These are phyloP conservation scores for Setaria viridis DNA, from an alignment of 202 grass and related monocot species.

Conservation along the genomic window DNA sequence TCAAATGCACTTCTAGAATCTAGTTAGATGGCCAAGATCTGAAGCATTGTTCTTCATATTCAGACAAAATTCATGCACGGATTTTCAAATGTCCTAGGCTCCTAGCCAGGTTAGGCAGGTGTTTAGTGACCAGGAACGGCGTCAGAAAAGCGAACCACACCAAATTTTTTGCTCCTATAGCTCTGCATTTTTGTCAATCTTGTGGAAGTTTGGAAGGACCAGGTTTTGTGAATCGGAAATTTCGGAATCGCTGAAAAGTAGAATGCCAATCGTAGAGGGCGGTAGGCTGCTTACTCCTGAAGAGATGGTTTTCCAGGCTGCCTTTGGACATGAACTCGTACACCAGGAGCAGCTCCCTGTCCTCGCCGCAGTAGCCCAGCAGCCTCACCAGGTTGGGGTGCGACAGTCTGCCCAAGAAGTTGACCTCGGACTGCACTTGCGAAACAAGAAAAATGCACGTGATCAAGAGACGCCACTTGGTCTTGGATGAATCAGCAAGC, in stretches of 20 bases:
- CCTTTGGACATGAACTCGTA: slow-evolving; percentile 91
- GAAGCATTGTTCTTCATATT: neutral
- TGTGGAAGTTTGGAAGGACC: neutral
- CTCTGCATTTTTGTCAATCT: neutral
- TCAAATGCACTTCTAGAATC: slow-evolving; percentile 24
- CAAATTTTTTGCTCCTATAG: neutral
- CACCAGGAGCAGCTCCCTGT: slow-evolving; percentile 85
- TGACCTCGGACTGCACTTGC: slow-evolving; percentile 76
- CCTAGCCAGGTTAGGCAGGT: neutral
- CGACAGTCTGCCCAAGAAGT: slow-evolving; percentile 84
- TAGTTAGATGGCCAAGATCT: neutral
- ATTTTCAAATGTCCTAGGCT: neutral
- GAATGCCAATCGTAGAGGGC: neutral
- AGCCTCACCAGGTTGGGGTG: slow-evolving; percentile 92
- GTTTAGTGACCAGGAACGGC: neutral
- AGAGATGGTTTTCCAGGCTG: slow-evolving; percentile 92
- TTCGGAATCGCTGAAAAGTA: neutral
- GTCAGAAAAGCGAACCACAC: neutral
- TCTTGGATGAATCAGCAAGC: neutral
- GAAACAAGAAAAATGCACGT: neutral
- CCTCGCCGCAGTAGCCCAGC: slow-evolving; percentile 88
- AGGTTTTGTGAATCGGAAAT: neutral
- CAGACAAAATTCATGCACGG: slow-evolving; percentile 21
- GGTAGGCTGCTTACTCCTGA: slow-evolving; percentile 57
- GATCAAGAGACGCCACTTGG: neutral